A percentile compares a stretch with the other conserved stretches of the same genome.
Evolutionary conservation across 306 rosid genomes (phyloP).

Genomic region (Vigna radiata): DNA sequence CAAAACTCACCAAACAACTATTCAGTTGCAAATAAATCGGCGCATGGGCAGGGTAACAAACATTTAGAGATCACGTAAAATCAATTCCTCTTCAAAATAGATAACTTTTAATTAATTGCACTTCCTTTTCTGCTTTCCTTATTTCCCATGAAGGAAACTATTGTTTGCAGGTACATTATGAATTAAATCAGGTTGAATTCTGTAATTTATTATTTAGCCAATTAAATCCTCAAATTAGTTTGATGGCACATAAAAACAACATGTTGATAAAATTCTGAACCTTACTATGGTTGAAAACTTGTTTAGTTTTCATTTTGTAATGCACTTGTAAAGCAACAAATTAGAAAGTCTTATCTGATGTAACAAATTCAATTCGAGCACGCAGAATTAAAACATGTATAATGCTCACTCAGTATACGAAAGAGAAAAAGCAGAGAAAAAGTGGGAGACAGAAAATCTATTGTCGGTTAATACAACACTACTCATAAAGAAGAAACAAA

Average conservation of each 20-base stretch:
- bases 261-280: conserved; percentile 20
- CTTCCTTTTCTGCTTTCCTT: conserved; percentile 22
- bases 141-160: conserved; percentile 24
- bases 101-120: conserved; percentile 27
- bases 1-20: conserved; percentile 32
- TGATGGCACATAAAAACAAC: conserved; percentile 10
- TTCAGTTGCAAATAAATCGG: conserved; percentile 25
- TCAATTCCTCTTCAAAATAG: conserved; percentile 22
- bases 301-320: conserved; percentile 9
- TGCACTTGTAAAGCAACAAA: conserved; percentile 17
- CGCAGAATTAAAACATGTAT: background rate
- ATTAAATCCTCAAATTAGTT: conserved; percentile 25
- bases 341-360: conserved; percentile 9
- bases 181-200: conserved; percentile 2
- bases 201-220: conserved; percentile 26
- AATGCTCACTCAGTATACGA: conserved; percentile 18
- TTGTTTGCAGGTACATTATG: conserved; percentile 12
- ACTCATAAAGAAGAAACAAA: conserved; percentile 8
- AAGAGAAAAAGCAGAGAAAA: background rate
- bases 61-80: conserved; percentile 25
- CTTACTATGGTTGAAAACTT: conserved; percentile 1
- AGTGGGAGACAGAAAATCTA: background rate
- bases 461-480: conserved; percentile 17
- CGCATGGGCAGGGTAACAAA: conserved; percentile 12
- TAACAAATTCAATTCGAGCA: conserved; percentile 21